A percentile compares a stretch with the other conserved stretches of the same genome.
Evolutionary conservation across 768 basidiomycete species (phyloP).

Genomic region (Termitomyces sp.): DNA sequence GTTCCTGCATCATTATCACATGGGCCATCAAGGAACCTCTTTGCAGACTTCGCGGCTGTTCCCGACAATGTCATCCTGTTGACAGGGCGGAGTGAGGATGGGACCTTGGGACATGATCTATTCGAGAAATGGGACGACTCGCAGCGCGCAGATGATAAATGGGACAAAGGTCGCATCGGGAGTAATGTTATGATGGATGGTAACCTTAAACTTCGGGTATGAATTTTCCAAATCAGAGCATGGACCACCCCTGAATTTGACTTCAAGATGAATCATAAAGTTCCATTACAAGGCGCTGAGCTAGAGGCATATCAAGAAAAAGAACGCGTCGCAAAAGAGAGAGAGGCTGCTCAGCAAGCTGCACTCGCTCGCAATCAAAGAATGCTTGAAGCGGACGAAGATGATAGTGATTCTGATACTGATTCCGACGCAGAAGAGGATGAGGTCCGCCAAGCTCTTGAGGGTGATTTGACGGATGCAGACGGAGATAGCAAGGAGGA

Average conservation of each 20-base stretch:
- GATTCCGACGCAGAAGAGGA: slow-evolving; percentile 65
- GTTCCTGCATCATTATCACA: slow-evolving; percentile 91
- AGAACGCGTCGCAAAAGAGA: slow-evolving; percentile 73
- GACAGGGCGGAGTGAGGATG: slow-evolving; percentile 73
- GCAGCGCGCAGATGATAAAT: slow-evolving; percentile 77
- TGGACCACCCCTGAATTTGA: not conserved
- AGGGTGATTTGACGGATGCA: slow-evolving; percentile 43
- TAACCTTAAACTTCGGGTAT: slow-evolving; percentile 58
- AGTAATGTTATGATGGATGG: slow-evolving; percentile 80
- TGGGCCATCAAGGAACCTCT: slow-evolving; percentile 83
- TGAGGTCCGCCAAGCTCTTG: slow-evolving; percentile 51
- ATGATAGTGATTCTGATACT: slow-evolving; percentile 72
- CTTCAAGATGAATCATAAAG: slow-evolving; percentile 77
- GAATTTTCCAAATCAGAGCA: slow-evolving; percentile 9
- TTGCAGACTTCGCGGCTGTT: slow-evolving; percentile 79
- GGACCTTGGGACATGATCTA: slow-evolving; percentile 71
- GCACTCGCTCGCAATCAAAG: slow-evolving; percentile 77
- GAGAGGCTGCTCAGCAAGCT: slow-evolving; percentile 82
- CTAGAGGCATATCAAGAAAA: slow-evolving; percentile 75
- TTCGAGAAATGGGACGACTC: slow-evolving; percentile 84
- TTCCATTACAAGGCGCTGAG: slow-evolving; percentile 84
- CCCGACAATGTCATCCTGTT: slow-evolving; percentile 86
- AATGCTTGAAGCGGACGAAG: slow-evolving; percentile 93
- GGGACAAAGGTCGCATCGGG: slow-evolving; percentile 89
- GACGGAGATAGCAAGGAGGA: slow-evolving; percentile 26